A percentile compares a stretch with the other conserved stretches of the same genome.
phyloP scores from a whole-genome alignment of 208 protist genomes.

The Acanthamoeba healyi region DNA sequence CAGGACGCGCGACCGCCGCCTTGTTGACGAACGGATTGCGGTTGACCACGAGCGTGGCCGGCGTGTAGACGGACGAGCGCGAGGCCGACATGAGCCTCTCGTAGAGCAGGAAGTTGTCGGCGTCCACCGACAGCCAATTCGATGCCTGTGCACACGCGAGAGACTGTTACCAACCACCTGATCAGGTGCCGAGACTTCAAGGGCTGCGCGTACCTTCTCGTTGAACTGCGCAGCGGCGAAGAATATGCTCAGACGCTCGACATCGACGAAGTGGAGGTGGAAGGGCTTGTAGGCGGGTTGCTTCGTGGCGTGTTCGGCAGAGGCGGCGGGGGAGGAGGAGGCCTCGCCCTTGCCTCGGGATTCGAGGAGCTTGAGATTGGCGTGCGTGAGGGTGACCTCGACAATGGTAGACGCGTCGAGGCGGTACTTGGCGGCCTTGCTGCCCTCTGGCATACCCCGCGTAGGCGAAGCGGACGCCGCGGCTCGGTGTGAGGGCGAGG shows the following conservation, averaged over 20 bases:
- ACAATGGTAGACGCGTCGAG: neutral
- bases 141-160: neutral
- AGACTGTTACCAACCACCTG: too few species aligned
- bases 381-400: conserved; percentile 6
- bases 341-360: neutral
- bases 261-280: conserved; percentile 39
- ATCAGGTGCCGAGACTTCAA: too few species aligned
- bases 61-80: neutral
- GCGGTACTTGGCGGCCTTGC: neutral
- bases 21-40: neutral
- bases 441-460: too few species aligned
- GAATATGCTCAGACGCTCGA: neutral
- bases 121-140: neutral
- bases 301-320: neutral
- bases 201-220: conserved; percentile 9
- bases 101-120: neutral
- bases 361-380: conserved; percentile 17
- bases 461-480: too few species aligned
- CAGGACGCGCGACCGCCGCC: neutral
- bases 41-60: conserved; percentile 9
- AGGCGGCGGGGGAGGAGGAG: too few species aligned
- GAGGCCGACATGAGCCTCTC: conserved; percentile 6
- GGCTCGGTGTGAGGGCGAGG: too few species aligned
- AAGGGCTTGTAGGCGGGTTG: neutral
- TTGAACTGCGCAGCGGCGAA: neutral